Evolutionary conservation across 2,329 filamentous ascomycete species (phyloP), one percentile per base, ranked within the genome.

Genomic region (Aspergillus ibericus): DNA sequence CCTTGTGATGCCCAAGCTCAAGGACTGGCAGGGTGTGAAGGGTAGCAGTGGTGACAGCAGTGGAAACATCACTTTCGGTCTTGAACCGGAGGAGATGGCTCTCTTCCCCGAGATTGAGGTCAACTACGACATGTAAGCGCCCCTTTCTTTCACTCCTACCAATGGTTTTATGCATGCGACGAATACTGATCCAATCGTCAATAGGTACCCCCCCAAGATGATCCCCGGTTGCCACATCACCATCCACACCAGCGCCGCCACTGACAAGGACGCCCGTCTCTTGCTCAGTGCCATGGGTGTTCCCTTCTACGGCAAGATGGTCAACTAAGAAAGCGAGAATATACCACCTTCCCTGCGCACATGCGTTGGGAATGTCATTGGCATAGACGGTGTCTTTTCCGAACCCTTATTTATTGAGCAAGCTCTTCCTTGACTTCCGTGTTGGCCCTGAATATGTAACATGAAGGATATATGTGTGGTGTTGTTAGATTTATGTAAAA

Each of bases 91-190:
- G 59, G 86, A 89, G 66, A 86, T 96, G 68, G 86, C 89, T 52
- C 80, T 91, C 64, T 99, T 98, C 78, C 95, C 95, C 0, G 95
- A 99, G 80, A 85, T 99, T 47, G 93, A 97, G 77, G 86, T 92
- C 68, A 97, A 96, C 80, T 96, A 95, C 72, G 91, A 96, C 78
- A 82, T 84, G 92, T 96, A 78, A 83, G 90, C 84, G 18, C 27
- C 50, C 34, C 18, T 15, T 29, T 29, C 27, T 8, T 29, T 29
- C 6, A 29, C 29, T 10, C 29, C 9, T 32, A 10, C 29, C 27
- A 29, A 16, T 16, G 49, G 27, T 32, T 8, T 29, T 25, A n/a
- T 27, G 2, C 7, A 13, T 1, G 40, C 5, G 27, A 35, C n/a
- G 18, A 50, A n/a, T 29, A 47, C 40, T 51, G 20, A 51, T 49